Evolutionary conservation across 2,329 filamentous ascomycete species (phyloP).

Genomic region (Allantophomopsis lycopodina): DNA sequence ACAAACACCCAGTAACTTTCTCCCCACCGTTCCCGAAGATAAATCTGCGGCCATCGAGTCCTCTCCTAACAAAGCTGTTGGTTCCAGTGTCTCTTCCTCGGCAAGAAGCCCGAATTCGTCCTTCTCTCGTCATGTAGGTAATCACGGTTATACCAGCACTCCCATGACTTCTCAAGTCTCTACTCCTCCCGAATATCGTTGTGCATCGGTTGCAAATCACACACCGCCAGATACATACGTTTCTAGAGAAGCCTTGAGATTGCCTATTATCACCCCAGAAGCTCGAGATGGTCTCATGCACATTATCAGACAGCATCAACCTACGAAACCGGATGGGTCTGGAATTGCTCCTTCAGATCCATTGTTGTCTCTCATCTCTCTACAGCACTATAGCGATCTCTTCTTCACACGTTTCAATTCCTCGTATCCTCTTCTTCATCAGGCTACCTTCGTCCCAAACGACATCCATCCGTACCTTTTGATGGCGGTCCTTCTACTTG

Average conservation of each 20-base stretch:
- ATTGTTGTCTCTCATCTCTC: slow-evolving; percentile 30
- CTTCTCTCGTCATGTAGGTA: background rate
- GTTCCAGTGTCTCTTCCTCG: background rate
- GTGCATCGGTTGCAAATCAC: background rate
- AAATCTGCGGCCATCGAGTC: background rate
- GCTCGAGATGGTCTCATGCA: slow-evolving; percentile 1
- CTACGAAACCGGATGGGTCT: background rate
- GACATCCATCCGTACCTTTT: slow-evolving; percentile 36
- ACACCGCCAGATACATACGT: background rate
- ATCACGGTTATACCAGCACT: background rate
- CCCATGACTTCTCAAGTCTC: background rate
- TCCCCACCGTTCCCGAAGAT: background rate
- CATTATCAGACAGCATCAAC: background rate
- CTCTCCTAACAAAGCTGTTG: background rate
- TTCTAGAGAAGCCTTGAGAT: background rate
- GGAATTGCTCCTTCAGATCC: slow-evolving; percentile 19
- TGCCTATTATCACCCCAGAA: slow-evolving; percentile 1
- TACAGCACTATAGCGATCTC: slow-evolving; percentile 42
- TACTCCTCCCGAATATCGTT: background rate
- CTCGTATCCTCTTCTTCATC: slow-evolving; percentile 43
- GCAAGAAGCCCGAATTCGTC: background rate
- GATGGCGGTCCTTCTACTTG: slow-evolving; percentile 40
- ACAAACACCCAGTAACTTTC: background rate
- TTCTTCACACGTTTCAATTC: slow-evolving; percentile 49
- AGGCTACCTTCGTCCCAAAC: slow-evolving; percentile 38